A percentile compares a stretch with the other conserved stretches of the same genome.
Conservation (phyloP, 306 rosid genomes). For the Cicer yamashitae region DNA sequence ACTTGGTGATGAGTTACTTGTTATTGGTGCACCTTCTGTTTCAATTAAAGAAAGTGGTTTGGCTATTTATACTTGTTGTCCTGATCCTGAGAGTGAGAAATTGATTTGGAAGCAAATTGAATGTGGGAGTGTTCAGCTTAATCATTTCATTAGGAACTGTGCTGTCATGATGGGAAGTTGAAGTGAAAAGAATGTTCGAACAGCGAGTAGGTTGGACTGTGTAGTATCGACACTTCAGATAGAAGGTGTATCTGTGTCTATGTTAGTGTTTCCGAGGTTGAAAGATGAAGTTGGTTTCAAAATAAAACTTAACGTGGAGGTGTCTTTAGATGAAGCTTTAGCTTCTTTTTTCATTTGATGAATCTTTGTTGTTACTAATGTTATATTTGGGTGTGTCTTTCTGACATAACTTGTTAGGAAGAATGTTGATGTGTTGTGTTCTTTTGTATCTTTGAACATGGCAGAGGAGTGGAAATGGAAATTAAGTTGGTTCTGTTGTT, state of each 20-base stretch:
- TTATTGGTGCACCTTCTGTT: conserved; percentile 62
- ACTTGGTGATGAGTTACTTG: conserved; percentile 74
- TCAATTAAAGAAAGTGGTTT: conserved; percentile 39
- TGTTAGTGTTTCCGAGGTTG: not conserved
- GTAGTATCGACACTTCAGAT: not conserved
- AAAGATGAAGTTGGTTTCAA: not conserved
- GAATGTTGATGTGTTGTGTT: conserved; percentile 36
- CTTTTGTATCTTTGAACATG: not conserved
- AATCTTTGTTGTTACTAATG: conserved; percentile 30
- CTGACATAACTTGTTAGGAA: conserved; percentile 31
- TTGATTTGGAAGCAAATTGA: conserved; percentile 71
- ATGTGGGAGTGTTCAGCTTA: conserved; percentile 52
- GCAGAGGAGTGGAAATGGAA: conserved; percentile 28
- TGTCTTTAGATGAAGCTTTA: conserved; percentile 18
- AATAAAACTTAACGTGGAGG: conserved; percentile 32
- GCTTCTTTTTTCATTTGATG: conserved; percentile 18
- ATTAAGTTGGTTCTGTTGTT: conserved; percentile 19
- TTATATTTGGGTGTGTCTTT: conserved; percentile 14
- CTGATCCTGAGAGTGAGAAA: conserved; percentile 57
- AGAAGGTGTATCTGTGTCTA: not conserved
- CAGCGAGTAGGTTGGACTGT: not conserved
- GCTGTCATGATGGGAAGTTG: conserved; percentile 84
- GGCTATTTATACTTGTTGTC: conserved; percentile 65
- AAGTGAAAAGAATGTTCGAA: conserved; percentile 31
- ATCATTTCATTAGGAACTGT: conserved; percentile 74